A percentile compares a stretch with the other conserved stretches of the same genome.
phyloP scores from a whole-genome alignment of 768 basidiomycete genomes.

The Polyporus arcularius region DNA sequence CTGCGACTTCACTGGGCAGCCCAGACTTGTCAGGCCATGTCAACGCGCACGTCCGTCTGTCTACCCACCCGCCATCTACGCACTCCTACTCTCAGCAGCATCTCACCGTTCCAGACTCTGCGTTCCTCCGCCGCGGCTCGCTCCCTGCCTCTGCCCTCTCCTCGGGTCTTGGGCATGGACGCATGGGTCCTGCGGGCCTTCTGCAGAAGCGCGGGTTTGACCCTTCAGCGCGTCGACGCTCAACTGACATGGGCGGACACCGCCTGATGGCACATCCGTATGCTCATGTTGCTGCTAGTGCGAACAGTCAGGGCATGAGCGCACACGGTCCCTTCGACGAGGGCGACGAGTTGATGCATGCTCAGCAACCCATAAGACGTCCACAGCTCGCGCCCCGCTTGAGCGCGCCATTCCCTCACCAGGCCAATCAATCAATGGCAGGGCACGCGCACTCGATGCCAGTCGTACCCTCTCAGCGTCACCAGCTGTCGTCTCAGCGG shows the following conservation, averaged over 20 bases:
- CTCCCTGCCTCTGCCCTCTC: conserved; percentile 16
- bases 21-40: conserved; percentile 6
- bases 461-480: conserved; percentile 8
- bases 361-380: conserved; percentile 8
- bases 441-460: conserved; percentile 17
- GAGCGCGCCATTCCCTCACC: conserved; percentile 9
- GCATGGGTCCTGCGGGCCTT: conserved; percentile 1
- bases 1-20: conserved; percentile 7
- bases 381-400: conserved; percentile 14
- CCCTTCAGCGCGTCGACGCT: conserved; percentile 22
- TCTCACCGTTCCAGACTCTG: conserved; percentile 20
- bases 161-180: neutral
- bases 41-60: conserved; percentile 11
- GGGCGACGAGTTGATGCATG: conserved; percentile 1
- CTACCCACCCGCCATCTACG: conserved; percentile 12
- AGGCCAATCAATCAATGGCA: neutral
- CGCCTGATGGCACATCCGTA: conserved; percentile 28
- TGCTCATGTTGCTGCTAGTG: conserved; percentile 25
- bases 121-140: conserved; percentile 18
- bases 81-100: conserved; percentile 10
- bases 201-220: conserved; percentile 22
- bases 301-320: conserved; percentile 15
- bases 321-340: conserved; percentile 3
- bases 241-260: conserved; percentile 20
- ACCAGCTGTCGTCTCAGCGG: neutral